phyloP scores from a whole-genome alignment of 2,329 filamentous ascomycete genomes.

The Hypoxylon sp. region DNA sequence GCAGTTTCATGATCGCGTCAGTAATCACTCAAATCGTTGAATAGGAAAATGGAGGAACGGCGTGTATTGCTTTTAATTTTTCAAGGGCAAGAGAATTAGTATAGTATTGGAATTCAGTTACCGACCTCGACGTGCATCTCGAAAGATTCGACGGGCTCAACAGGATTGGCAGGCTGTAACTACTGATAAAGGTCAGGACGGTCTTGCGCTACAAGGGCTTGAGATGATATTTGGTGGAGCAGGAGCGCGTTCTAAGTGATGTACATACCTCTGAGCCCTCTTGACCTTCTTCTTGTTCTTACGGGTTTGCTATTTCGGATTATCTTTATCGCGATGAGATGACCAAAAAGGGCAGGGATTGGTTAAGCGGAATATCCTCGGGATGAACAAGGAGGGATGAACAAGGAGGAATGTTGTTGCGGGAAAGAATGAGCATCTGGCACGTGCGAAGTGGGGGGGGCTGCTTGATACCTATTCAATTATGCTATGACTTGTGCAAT shows the following conservation, averaged over 20 bases:
- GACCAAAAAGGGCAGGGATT: background rate
- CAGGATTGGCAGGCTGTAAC: background rate
- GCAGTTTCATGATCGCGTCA: conserved; percentile 60
- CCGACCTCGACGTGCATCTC: conserved; percentile 53
- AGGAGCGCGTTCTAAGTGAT: background rate
- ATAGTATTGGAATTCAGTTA: background rate
- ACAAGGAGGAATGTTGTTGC: background rate
- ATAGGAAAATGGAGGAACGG: background rate
- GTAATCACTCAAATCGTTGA: conserved; percentile 30
- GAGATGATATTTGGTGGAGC: conserved; percentile 11
- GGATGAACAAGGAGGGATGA: background rate
- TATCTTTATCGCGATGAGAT: conserved; percentile 3
- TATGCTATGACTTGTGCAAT: too few relatives aligned
- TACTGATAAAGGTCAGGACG: background rate
- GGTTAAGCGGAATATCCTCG: background rate
- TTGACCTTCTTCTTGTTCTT: conserved; percentile 6
- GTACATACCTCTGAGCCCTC: conserved; percentile 1
- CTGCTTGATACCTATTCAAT: too few relatives aligned
- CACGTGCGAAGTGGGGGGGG: background rate
- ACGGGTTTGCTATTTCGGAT: conserved; percentile 10
- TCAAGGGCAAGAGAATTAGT: background rate
- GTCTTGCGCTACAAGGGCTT: conserved; percentile 6
- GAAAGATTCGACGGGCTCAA: conserved; percentile 10
- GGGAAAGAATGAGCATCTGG: conserved; percentile 3
- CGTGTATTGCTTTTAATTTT: background rate